phyloP scores from a whole-genome alignment of 352 stramenopile species.

The Globisporangium carolinianum region DNA sequence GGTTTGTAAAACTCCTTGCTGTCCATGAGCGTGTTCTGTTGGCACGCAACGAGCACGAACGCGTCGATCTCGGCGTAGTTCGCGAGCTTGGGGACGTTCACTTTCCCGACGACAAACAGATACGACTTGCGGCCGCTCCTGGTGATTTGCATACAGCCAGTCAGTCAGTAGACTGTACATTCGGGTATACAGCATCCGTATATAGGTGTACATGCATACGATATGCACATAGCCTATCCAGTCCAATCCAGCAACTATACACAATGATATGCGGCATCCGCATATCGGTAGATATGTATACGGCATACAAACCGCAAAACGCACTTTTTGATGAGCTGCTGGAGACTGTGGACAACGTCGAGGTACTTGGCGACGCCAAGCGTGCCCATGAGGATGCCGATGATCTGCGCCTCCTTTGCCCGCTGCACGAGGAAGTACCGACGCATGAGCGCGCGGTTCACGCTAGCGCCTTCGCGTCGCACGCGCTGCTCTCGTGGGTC shows the following conservation, averaged over 20 bases:
- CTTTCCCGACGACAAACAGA: conserved; percentile 95
- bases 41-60: conserved; percentile 95
- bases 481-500: conserved; percentile 34
- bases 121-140: conserved; percentile 93
- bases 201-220: too few relatives aligned
- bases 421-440: conserved; percentile 87
- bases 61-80: conserved; percentile 98
- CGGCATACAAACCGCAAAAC: conserved; percentile 7
- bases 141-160: neutral
- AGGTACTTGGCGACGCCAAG: conserved; percentile 90
- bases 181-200: too few relatives aligned
- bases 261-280: too few relatives aligned
- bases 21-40: conserved; percentile 93
- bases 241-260: too few relatives aligned
- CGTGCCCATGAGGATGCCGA: conserved; percentile 95
- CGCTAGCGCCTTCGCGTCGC: conserved; percentile 47
- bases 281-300: too few relatives aligned
- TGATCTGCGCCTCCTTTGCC: conserved; percentile 90
- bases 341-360: conserved; percentile 87
- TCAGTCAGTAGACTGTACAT: too few relatives aligned
- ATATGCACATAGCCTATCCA: too few relatives aligned
- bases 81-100: conserved; percentile 95
- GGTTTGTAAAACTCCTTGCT: conserved; percentile 89
- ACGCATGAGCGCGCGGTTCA: conserved; percentile 72
- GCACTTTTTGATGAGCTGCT: conserved; percentile 84